Conservation (phyloP, 345 rosid genomes). For the Rhizophora apiculata region DNA sequence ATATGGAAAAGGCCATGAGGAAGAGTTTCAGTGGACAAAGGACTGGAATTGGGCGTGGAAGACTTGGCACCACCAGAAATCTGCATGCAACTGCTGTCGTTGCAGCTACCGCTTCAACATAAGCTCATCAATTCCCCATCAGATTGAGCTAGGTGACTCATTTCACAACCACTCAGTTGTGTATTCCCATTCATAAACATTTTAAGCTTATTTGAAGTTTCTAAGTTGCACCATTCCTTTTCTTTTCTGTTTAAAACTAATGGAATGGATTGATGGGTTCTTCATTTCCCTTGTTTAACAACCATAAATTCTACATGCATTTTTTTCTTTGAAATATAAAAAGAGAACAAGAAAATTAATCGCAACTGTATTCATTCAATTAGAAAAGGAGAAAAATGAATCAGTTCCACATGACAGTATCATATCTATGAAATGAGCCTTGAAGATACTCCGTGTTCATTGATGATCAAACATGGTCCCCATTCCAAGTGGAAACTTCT, state of each 20-base stretch:
- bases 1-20: slow-evolving; percentile 31
- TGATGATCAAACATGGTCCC: too few species aligned
- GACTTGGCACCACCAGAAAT: slow-evolving; percentile 24
- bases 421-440: too few species aligned
- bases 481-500: too few species aligned
- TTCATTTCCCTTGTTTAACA: not conserved
- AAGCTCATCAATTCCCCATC: not conserved
- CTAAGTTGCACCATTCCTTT: slow-evolving; percentile 34
- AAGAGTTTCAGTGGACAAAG: slow-evolving; percentile 35
- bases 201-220: slow-evolving; percentile 24
- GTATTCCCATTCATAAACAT: slow-evolving; percentile 1
- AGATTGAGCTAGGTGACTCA: not conserved
- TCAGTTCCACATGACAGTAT: too few species aligned
- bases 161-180: not conserved
- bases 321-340: too few species aligned
- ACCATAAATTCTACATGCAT: too few species aligned
- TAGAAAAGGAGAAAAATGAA: too few species aligned
- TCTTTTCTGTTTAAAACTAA: not conserved
- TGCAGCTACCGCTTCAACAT: slow-evolving; percentile 31
- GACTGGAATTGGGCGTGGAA: slow-evolving; percentile 43
- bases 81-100: slow-evolving; percentile 16
- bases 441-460: too few species aligned
- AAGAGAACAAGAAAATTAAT: too few species aligned
- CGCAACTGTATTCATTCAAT: too few species aligned
- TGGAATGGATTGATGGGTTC: not conserved